These are phyloP conservation scores for Canavalia ensiformis DNA, from an alignment of 306 rosid species.

Conservation along the genomic window DNA sequence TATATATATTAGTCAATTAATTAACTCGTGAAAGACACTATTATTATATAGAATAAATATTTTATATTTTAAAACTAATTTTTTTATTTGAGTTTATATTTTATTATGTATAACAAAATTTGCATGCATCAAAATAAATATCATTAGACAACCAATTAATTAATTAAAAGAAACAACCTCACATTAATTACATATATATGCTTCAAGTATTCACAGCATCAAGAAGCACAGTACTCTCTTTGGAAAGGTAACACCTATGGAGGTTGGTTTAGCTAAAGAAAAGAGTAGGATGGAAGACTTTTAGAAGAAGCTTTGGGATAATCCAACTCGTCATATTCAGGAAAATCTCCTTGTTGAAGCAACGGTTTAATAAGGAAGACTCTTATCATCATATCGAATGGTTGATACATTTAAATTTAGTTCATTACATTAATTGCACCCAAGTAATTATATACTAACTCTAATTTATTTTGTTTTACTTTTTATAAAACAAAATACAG, in stretches of 20 bases:
- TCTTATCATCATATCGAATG: no score
- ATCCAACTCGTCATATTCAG: background rate
- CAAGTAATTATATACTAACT: no score
- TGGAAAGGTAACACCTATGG: background rate
- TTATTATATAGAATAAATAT: no score
- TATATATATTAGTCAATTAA: background rate
- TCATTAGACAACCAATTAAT: background rate
- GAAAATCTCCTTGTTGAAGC: background rate
- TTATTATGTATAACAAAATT: background rate
- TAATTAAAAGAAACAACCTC: background rate
- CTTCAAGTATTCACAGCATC: background rate
- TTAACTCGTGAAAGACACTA: background rate
- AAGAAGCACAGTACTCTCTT: background rate
- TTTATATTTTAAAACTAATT: background rate
- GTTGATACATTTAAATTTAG: no score
- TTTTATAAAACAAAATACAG: no score
- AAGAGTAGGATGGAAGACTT: background rate
- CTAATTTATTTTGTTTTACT: background rate
- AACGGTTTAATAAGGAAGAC: background rate
- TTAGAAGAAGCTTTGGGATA: background rate
- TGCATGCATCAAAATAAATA: no score
- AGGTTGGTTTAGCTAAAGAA: background rate
- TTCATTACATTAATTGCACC: no score
- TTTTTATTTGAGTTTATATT: background rate
- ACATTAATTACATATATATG: background rate